These are phyloP conservation scores for Dendrobium chrysotoxum DNA, from an alignment of 106 monocot genomes.

Conservation along the genomic window DNA sequence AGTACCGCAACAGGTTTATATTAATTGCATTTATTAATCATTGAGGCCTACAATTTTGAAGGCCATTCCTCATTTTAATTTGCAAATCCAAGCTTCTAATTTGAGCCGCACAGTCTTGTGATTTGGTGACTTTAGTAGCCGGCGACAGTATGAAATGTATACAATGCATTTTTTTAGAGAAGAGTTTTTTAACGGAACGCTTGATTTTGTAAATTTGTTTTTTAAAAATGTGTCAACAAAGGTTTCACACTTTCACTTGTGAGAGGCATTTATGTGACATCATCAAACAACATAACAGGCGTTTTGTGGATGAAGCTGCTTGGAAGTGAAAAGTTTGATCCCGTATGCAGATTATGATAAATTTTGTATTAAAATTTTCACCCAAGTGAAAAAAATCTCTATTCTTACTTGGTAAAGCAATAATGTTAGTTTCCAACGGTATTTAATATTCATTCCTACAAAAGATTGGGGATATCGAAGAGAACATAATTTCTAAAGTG, in stretches of 20 bases:
- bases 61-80: background rate
- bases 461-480: background rate
- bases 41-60: background rate
- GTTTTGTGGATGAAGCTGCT: background rate
- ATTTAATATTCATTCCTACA: background rate
- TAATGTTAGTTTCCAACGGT: background rate
- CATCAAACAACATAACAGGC: background rate
- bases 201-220: background rate
- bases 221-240: background rate
- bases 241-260: background rate
- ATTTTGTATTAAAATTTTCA: background rate
- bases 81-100: background rate
- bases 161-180: background rate
- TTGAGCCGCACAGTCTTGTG: background rate
- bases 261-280: background rate
- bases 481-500: background rate
- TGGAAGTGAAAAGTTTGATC: background rate
- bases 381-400: background rate
- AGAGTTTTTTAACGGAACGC: background rate
- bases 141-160: background rate
- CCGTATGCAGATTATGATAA: background rate
- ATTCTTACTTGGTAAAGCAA: background rate
- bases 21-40: constrained; percentile 1
- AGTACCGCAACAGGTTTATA: constrained; percentile 55
- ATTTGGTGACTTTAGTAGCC: background rate